phyloP scores from a whole-genome alignment of 169 alveolate species.

The Cryptosporidium ubiquitum region DNA sequence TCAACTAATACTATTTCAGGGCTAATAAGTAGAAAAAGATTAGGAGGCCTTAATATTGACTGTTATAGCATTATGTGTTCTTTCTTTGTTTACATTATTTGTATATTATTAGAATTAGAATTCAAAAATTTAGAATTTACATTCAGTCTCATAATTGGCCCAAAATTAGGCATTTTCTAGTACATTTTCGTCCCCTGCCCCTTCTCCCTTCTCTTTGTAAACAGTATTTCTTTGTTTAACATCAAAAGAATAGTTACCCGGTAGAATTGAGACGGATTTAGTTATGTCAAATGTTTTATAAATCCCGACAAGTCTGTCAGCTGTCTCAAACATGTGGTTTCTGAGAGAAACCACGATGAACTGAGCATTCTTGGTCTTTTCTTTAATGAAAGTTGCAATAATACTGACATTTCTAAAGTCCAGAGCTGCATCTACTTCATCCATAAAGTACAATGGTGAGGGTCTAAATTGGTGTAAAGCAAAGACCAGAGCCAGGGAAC shows the following conservation, averaged over 20 bases:
- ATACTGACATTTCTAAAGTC: slow-evolving; percentile 95
- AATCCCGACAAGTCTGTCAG: slow-evolving; percentile 93
- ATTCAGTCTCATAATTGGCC: background rate
- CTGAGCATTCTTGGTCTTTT: slow-evolving; percentile 95
- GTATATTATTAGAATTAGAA: background rate
- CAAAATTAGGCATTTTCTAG: background rate
- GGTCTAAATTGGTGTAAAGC: slow-evolving; percentile 99
- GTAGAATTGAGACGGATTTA: slow-evolving; percentile 86
- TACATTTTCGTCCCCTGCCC: background rate
- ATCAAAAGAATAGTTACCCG: slow-evolving; percentile 74
- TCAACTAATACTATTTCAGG: background rate
- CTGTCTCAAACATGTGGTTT: slow-evolving; percentile 95
- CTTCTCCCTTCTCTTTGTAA: background rate
- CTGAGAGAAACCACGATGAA: slow-evolving; percentile 96
- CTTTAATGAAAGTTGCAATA: slow-evolving; percentile 90
- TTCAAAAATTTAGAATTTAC: too few relatives aligned
- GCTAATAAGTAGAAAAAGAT: background rate
- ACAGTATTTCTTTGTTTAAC: background rate
- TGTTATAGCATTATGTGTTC: background rate
- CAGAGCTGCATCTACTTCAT: slow-evolving; percentile 99
- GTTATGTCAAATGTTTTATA: slow-evolving; percentile 93
- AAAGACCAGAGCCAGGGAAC: slow-evolving; percentile 96
- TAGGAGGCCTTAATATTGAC: background rate
- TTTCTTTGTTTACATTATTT: background rate
- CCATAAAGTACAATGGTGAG: slow-evolving; percentile 98